Conservation (phyloP, 2,329 filamentous ascomycete genomes). For the Anthostomella pinea region DNA sequence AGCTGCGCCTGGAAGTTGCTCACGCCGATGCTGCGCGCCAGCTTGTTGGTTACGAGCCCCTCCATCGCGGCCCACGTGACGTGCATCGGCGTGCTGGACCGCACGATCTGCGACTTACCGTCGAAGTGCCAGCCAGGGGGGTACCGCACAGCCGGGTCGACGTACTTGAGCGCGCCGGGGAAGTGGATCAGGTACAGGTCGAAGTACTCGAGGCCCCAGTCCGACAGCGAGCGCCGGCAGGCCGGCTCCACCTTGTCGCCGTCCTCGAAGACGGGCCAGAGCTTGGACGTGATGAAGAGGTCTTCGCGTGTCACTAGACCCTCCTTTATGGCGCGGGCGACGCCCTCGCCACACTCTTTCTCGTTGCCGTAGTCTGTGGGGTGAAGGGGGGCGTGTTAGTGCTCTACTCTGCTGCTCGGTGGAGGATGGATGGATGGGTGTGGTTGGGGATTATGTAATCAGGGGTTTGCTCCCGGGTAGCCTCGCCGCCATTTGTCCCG, state of each 20-base stretch:
- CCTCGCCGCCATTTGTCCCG: conserved; percentile 10
- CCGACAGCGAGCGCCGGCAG: conserved; percentile 70
- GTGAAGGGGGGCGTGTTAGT: not conserved
- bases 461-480: conserved; percentile 2
- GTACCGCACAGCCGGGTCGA: conserved; percentile 75
- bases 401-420: too few species aligned
- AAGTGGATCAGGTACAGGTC: conserved; percentile 90
- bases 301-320: conserved; percentile 80
- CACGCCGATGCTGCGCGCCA: conserved; percentile 73
- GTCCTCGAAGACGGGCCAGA: conserved; percentile 92
- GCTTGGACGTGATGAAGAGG: conserved; percentile 88
- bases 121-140: conserved; percentile 75
- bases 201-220: conserved; percentile 87
- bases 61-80: conserved; percentile 85
- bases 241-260: conserved; percentile 73
- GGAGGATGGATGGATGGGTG: not conserved
- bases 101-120: conserved; percentile 57
- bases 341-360: conserved; percentile 71
- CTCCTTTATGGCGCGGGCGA: conserved; percentile 76
- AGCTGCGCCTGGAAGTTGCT: conserved; percentile 80
- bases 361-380: conserved; percentile 77
- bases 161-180: conserved; percentile 81
- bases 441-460: not conserved
- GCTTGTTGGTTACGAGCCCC: conserved; percentile 62
- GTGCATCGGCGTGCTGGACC: conserved; percentile 69